phyloP scores from a whole-genome alignment of 2,329 filamentous ascomycete genomes.

The Phaeosphaeriaceae sp. region DNA sequence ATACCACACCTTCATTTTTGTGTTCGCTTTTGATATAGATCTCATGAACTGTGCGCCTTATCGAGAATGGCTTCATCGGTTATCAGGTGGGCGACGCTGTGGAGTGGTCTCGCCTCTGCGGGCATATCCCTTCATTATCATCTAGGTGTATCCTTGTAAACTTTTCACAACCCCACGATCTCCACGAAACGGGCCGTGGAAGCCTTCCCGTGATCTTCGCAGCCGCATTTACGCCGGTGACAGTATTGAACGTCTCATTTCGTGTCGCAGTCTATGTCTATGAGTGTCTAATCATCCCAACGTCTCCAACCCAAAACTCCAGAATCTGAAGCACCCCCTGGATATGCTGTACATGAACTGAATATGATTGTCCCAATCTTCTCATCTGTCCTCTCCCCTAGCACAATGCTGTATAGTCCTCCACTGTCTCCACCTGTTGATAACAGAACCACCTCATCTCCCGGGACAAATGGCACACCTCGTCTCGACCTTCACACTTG shows the following conservation, averaged over 20 bases:
- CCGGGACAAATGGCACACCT: slow-evolving; percentile 28
- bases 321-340: background rate
- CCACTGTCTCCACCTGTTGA: background rate
- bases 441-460: background rate
- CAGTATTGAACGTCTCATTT: background rate
- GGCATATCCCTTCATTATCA: background rate
- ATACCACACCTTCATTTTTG: background rate
- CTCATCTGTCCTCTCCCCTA: too few species aligned
- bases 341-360: background rate
- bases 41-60: too few species aligned
- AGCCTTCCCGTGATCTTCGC: background rate
- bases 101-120: too few species aligned
- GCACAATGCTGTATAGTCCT: background rate
- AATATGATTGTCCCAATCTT: background rate
- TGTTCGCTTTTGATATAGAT: too few species aligned
- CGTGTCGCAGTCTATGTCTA: background rate
- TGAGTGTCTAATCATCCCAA: background rate
- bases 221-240: background rate
- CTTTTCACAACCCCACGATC: background rate
- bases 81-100: too few species aligned
- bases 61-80: too few species aligned
- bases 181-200: background rate
- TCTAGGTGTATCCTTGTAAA: background rate
- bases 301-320: background rate
- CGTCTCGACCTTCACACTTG: slow-evolving; percentile 39